These are phyloP conservation scores for Rutstroemia sp. DNA, from an alignment of 2,329 filamentous ascomycete genomes.

Conservation along the genomic window DNA sequence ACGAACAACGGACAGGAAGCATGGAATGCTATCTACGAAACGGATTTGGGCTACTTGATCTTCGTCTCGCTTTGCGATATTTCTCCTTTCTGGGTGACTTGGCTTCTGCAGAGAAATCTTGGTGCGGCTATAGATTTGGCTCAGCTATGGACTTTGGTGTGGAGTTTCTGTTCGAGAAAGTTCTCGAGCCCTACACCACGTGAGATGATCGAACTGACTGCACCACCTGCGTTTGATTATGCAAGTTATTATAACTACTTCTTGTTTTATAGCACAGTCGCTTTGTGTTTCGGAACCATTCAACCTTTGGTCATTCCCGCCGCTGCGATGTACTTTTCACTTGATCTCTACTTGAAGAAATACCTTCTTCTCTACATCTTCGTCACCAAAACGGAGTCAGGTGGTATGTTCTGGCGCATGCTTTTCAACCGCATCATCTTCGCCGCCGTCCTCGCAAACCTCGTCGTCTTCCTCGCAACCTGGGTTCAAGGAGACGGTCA, in stretches of 20 bases:
- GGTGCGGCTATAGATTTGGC: slow-evolving; percentile 91
- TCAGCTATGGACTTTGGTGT: slow-evolving; percentile 77
- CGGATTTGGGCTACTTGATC: slow-evolving; percentile 54
- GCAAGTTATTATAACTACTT: slow-evolving; percentile 98
- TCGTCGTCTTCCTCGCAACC: slow-evolving; percentile 69
- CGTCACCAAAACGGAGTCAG: slow-evolving; percentile 92
- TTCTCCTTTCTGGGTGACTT: slow-evolving; percentile 90
- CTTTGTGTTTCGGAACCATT: slow-evolving; percentile 73
- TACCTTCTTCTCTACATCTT: slow-evolving; percentile 93
- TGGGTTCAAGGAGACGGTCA: slow-evolving; percentile 59
- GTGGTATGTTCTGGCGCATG: slow-evolving; percentile 85
- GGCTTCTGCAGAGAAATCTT: slow-evolving; percentile 84
- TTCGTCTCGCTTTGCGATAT: slow-evolving; percentile 73
- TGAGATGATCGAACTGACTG: slow-evolving; percentile 85
- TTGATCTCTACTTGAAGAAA: slow-evolving; percentile 90
- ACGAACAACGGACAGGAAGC: slow-evolving; percentile 50
- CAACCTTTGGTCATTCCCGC: slow-evolving; percentile 84
- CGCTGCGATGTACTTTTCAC: slow-evolving; percentile 78
- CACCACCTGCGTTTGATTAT: slow-evolving; percentile 88
- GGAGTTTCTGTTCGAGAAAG: slow-evolving; percentile 76
- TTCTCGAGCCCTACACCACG: slow-evolving; percentile 84
- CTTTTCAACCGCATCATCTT: slow-evolving; percentile 92
- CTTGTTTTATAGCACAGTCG: slow-evolving; percentile 86
- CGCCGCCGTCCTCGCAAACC: slow-evolving; percentile 67
- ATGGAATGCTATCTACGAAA: slow-evolving; percentile 61